Evolutionary conservation across 73 alveolate genomes (phyloP), one percentile per base, ranked within the genome.

Genomic region (Tetrahymena elliotti): DNA sequence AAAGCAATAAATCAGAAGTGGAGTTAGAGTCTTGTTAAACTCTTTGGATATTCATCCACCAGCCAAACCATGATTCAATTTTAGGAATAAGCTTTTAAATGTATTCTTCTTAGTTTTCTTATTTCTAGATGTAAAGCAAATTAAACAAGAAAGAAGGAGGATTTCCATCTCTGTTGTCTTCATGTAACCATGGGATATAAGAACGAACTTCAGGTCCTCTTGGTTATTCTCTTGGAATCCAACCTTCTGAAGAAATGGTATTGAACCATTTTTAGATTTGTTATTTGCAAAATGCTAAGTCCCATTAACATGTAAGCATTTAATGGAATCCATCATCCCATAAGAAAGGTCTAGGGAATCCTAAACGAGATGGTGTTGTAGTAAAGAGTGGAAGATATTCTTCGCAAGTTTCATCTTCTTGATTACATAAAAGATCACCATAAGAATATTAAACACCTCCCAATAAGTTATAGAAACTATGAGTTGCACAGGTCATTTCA

Each of bases 261-360:
- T 98, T 98, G 52, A 99, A 54, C 99, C 99, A 99, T 38, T 98
- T 97, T 84, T 97, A 96, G 68, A 99, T 95, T 53, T 98, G 97
- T 93, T 98, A 99, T 95, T 97, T 93, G 93, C 99, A 98, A 34
- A 98, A 93, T 31, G 97, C 97, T 41, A 97, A 97, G 53, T 98
- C 97, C 99, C 99, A 98, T 53, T 97, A 94, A 92, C 99, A 96
- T 33, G 98, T 96, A 36, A 99, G 96, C 95, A 97, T 92, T 53
- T 97, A 96, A 93, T 99, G 99, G 94, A 99, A 99, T 18, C 99
- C 99, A 96, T 99, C 99, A 97, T 99, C 99, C 99, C 99, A 99
- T 88, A 99, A 95, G 97, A 99, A 99, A 9, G 99, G 99, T 54
- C 99, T 82, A 16, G 99, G 99, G 94, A 98, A 98, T 93, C 96